Conservation (phyloP, 1,284 basidiomycete genomes). For the Ganoderma lucidum region DNA sequence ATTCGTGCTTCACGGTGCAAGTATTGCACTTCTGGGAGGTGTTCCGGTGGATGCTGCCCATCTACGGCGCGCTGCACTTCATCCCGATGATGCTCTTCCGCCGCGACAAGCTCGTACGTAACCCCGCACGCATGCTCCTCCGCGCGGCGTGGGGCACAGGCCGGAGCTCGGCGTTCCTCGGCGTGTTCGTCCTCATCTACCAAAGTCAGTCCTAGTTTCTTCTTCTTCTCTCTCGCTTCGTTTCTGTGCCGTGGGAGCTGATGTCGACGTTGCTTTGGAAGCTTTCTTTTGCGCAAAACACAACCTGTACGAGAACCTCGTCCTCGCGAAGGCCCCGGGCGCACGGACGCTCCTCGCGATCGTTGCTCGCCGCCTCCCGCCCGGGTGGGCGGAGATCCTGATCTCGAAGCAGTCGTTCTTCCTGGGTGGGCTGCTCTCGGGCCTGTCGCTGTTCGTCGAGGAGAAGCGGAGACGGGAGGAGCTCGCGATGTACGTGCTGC, state of each 20-base stretch:
- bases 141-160: conserved; percentile 78
- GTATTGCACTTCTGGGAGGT: conserved; percentile 83
- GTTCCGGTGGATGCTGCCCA: conserved; percentile 85
- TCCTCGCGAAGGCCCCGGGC: conserved; percentile 35
- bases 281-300: conserved; percentile 82
- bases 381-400: conserved; percentile 60
- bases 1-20: conserved; percentile 74
- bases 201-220: conserved; percentile 67
- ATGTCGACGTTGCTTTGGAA: conserved; percentile 38
- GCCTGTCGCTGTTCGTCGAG: conserved; percentile 87
- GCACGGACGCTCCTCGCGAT: conserved; percentile 31
- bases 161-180: conserved; percentile 90
- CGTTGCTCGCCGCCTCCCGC: conserved; percentile 49
- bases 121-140: conserved; percentile 70
- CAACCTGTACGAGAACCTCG: conserved; percentile 60
- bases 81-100: conserved; percentile 88
- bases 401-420: conserved; percentile 78
- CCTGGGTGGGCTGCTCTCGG: conserved; percentile 80
- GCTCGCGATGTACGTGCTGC: conserved; percentile 94
- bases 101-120: conserved; percentile 61
- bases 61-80: conserved; percentile 92
- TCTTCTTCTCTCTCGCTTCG: conserved; percentile 1
- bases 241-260: background rate
- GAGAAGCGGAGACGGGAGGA: conserved; percentile 84
- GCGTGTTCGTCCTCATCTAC: conserved; percentile 86